These are phyloP conservation scores for Fusarium keratoplasticum DNA, from an alignment of 2,329 filamentous ascomycete genomes.

Conservation along the genomic window DNA sequence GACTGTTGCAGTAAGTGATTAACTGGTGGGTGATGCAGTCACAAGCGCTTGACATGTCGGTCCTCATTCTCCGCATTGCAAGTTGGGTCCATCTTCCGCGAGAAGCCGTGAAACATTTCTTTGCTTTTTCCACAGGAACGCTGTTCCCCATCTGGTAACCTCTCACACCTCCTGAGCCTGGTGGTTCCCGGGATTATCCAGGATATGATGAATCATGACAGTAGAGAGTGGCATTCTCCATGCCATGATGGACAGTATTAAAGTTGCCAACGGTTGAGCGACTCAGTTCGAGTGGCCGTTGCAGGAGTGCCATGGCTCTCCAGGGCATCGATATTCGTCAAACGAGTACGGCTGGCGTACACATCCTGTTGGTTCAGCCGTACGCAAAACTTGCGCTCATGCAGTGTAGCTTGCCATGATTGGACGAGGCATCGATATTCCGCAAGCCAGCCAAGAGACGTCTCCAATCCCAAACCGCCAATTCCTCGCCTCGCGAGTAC, in stretches of 20 bases:
- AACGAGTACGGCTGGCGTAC: neutral
- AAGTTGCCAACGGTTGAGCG: neutral
- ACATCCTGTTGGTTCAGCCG: neutral
- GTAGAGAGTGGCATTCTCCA: neutral
- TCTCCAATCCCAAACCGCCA: neutral
- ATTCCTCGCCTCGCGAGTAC: conserved; percentile 3
- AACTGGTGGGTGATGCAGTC: neutral
- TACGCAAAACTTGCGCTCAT: neutral
- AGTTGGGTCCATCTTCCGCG: conserved; percentile 3
- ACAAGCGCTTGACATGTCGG: conserved; percentile 1
- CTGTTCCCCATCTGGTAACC: conserved; percentile 19
- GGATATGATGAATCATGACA: neutral
- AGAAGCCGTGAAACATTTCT: conserved; percentile 18
- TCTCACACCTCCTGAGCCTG: neutral
- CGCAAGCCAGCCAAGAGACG: neutral
- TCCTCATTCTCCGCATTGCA: conserved; percentile 7
- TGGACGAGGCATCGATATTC: neutral
- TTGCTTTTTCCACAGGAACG: conserved; percentile 24
- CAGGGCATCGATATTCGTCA: neutral
- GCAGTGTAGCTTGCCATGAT: neutral
- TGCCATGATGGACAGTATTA: neutral
- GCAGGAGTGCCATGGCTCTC: neutral
- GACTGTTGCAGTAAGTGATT: neutral
- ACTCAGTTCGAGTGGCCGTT: neutral
- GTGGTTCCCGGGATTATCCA: neutral